These are phyloP conservation scores for Penicillium nucicola DNA, from an alignment of 495 filamentous ascomycete genomes.

Conservation along the genomic window DNA sequence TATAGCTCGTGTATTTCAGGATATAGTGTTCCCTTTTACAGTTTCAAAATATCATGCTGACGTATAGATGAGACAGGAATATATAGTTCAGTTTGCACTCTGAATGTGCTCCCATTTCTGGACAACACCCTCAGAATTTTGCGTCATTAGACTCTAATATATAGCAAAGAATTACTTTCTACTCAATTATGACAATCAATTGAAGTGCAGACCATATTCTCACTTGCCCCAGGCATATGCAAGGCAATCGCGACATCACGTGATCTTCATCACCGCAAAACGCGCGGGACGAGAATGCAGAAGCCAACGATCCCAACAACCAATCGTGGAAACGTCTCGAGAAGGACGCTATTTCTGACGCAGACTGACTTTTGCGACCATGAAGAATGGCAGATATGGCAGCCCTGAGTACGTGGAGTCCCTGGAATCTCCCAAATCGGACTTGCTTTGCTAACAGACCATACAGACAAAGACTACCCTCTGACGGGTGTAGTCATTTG, in stretches of 20 bases:
- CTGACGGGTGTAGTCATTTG: conserved; percentile 82
- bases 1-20: too few relatives aligned
- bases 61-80: too few relatives aligned
- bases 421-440: not conserved
- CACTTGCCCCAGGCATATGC: not conserved
- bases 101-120: too few relatives aligned
- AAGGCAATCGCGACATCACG: conserved; percentile 6
- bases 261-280: conserved; percentile 17
- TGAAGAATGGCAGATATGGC: conserved; percentile 44
- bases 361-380: conserved; percentile 18
- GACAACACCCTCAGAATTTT: too few relatives aligned
- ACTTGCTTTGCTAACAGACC: conserved; percentile 7
- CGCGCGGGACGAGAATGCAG: conserved; percentile 13
- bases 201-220: not conserved
- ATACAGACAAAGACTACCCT: conserved; percentile 56
- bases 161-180: too few relatives aligned
- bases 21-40: too few relatives aligned
- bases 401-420: conserved; percentile 30
- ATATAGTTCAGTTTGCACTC: too few relatives aligned
- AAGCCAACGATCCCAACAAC: conserved; percentile 1
- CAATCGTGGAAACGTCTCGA: not conserved
- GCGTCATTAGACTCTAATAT: too few relatives aligned
- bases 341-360: not conserved
- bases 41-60: too few relatives aligned
- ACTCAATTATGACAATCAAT: too few relatives aligned